These are phyloP conservation scores for Mimosa pudica DNA, from an alignment of 306 rosid species.

Conservation along the genomic window DNA sequence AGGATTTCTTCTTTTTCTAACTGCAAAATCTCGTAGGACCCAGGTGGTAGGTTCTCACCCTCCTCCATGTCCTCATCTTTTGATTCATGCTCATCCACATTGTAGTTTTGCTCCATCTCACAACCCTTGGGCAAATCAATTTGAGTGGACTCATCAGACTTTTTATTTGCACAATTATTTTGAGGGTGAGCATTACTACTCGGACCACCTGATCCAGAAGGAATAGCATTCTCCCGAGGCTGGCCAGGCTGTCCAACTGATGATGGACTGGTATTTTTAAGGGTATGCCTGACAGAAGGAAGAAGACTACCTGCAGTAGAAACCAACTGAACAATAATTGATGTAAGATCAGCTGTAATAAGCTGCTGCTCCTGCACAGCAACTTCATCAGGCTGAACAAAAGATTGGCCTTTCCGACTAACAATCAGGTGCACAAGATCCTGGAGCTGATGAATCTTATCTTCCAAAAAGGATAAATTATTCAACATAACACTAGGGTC, in stretches of 20 bases:
- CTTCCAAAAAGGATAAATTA: conserved; percentile 68
- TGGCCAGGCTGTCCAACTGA: conserved; percentile 31
- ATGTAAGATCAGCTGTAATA: conserved; percentile 74
- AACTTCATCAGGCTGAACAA: conserved; percentile 59
- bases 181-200: conserved; percentile 37
- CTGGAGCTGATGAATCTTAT: conserved; percentile 81
- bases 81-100: conserved; percentile 62
- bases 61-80: conserved; percentile 80
- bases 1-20: conserved; percentile 89
- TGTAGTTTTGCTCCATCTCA: conserved; percentile 50
- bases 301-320: conserved; percentile 86
- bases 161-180: conserved; percentile 38
- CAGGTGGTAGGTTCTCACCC: conserved; percentile 77
- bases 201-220: conserved; percentile 38
- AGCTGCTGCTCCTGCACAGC: conserved; percentile 74
- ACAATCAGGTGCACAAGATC: conserved; percentile 65
- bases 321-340: conserved; percentile 75
- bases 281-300: conserved; percentile 58
- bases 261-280: conserved; percentile 35
- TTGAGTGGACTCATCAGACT: conserved; percentile 48
- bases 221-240: conserved; percentile 39
- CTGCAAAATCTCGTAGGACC: conserved; percentile 81
- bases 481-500: conserved; percentile 64
- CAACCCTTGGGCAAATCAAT: conserved; percentile 37
- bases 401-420: conserved; percentile 46